These are phyloP conservation scores for Pontederia crassipes DNA, from an alignment of 176 grass and related monocot genomes.

Conservation along the genomic window DNA sequence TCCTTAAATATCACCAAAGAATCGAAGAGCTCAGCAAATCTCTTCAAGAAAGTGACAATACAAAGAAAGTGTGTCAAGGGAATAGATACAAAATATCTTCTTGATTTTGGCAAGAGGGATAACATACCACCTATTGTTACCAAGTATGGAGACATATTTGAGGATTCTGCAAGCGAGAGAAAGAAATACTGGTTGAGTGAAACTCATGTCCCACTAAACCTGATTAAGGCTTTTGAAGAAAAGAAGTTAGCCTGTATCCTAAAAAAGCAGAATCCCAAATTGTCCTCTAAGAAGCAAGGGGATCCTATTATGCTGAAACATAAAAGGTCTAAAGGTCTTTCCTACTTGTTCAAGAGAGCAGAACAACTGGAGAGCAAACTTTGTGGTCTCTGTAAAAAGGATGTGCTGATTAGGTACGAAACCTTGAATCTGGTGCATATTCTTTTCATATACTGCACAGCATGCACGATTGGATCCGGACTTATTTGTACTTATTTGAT, in stretches of 20 bases:
- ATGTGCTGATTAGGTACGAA: slow-evolving; percentile 59
- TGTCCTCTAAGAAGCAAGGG: slow-evolving; percentile 26
- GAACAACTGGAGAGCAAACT: slow-evolving; percentile 35
- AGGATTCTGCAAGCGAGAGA: slow-evolving; percentile 68
- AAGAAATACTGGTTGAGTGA: slow-evolving; percentile 93
- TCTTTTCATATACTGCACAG: slow-evolving; percentile 1
- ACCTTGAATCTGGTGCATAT: slow-evolving; percentile 2
- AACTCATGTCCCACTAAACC: slow-evolving; percentile 59
- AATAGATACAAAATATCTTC: slow-evolving; percentile 62
- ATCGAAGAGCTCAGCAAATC: slow-evolving; percentile 59
- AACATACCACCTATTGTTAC: slow-evolving; percentile 77
- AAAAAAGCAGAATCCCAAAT: slow-evolving; percentile 58
- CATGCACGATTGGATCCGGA: not conserved
- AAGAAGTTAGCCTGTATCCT: slow-evolving; percentile 55
- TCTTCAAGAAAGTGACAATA: slow-evolving; percentile 96
- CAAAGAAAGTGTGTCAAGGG: slow-evolving; percentile 56
- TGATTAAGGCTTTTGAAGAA: slow-evolving; percentile 81
- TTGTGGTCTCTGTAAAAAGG: slow-evolving; percentile 70
- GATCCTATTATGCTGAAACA: slow-evolving; percentile 24
- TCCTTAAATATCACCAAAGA: slow-evolving; percentile 61
- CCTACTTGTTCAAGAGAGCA: slow-evolving; percentile 61
- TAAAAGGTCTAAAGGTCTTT: slow-evolving; percentile 35
- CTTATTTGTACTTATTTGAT: not conserved
- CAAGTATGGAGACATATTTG: slow-evolving; percentile 68
- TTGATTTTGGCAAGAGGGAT: slow-evolving; percentile 94